Base-by-base conservation (phyloP, 257 asterid species). In the Cordia subcordata region DNA sequence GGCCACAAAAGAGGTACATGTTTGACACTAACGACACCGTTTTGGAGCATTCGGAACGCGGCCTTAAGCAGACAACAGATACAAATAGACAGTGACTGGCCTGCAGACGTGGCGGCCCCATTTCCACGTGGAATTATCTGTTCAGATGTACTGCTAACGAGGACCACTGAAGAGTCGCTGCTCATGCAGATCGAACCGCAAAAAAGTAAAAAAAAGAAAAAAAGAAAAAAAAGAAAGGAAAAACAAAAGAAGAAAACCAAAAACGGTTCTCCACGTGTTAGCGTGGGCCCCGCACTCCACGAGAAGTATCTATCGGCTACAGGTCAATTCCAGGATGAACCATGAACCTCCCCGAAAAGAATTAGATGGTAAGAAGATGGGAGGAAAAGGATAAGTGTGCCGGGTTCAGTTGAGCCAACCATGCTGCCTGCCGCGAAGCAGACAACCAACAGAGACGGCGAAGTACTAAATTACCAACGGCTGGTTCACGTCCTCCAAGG, bases 351-450 rank as follows among this genome's bases (percentile, higher is more conserved):
- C 46, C 27, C 45, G 13, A 58, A 64, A 50, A 53, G 13, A 9
- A 44, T 10, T 16, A 19, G 9, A 49, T 17, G n/a, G 47, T 33
- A 46, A 16, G 10, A 62, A 49, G 23, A 47, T 10, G 13, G 22
- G 56, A 56, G 12, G 53, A 57, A 5, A 32, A 15, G 19, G 10
- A 35, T 32, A 53, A 20, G 45, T 15, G 27, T 79, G 85, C 85
- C 78, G 80, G 82, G 85, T 65, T 71, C 67, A 75, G 66, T 65
- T 64, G 75, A 81, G 82, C 89, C 85, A 75, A 72, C 68, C 65
- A 60, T 74, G 82, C 59, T 78, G 82, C 83, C 72, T 68, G 88
- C 71, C 55, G 75, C 75, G 77, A 65, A 75, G 71, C 83, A 76
- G 81, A 84, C 88, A 78, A 71, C 83, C 84, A 73, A 78, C 65